Evolutionary conservation across 1,139 yeast species (phyloP).

Genomic region (Kodamaea suecica): DNA sequence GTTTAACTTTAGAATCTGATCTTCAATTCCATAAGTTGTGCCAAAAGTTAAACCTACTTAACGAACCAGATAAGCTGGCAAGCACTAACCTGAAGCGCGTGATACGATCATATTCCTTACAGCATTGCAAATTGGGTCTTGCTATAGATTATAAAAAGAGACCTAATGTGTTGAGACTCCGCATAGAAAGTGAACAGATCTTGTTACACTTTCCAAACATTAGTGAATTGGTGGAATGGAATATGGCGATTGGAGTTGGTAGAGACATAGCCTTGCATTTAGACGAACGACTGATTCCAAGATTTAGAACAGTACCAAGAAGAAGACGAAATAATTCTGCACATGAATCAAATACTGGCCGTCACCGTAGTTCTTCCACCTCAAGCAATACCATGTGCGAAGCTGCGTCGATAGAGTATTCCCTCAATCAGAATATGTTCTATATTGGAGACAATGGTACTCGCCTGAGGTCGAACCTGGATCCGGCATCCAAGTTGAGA

Average conservation of each 20-base stretch:
- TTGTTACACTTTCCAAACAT: constrained; percentile 52
- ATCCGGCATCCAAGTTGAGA: constrained; percentile 16
- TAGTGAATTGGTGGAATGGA: constrained; percentile 65
- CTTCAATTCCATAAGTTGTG: constrained; percentile 35
- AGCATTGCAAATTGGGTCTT: constrained; percentile 64
- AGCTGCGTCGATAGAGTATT: constrained; percentile 7
- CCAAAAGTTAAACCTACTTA: constrained; percentile 20
- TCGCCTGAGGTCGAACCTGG: constrained; percentile 17
- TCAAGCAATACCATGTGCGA: not conserved
- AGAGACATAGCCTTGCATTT: constrained; percentile 65
- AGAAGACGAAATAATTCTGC: constrained; percentile 45
- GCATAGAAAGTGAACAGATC: constrained; percentile 69
- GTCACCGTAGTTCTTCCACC: not conserved
- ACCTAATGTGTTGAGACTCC: constrained; percentile 54
- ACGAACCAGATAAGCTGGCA: constrained; percentile 8
- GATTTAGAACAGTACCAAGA: constrained; percentile 71
- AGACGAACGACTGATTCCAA: constrained; percentile 56
- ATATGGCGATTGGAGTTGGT: constrained; percentile 55
- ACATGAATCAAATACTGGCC: not conserved
- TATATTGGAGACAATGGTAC: constrained; percentile 11
- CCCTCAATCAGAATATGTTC: constrained; percentile 5
- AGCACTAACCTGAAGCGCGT: constrained; percentile 9
- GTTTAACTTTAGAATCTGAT: constrained; percentile 35
- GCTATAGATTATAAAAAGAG: constrained; percentile 68
- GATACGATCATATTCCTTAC: constrained; percentile 57